phyloP scores from a whole-genome alignment of 768 basidiomycete genomes.

The Mycena venus region DNA sequence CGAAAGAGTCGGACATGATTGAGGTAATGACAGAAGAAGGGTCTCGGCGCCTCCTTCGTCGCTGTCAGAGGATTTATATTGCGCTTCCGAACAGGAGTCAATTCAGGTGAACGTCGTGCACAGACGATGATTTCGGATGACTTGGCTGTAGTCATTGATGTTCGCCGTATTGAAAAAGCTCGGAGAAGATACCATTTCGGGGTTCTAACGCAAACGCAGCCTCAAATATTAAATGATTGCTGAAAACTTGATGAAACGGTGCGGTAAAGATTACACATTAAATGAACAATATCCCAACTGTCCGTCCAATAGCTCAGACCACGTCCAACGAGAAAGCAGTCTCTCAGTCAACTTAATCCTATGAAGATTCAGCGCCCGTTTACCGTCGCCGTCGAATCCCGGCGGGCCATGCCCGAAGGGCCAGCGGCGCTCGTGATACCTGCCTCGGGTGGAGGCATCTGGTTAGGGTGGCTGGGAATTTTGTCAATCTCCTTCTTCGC shows the following conservation, averaged over 20 bases:
- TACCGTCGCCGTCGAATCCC: slow-evolving; percentile 80
- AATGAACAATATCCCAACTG: slow-evolving; percentile 25
- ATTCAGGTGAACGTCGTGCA: background rate
- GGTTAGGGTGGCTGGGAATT: slow-evolving; percentile 93
- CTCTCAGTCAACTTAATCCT: slow-evolving; percentile 1
- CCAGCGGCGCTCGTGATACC: slow-evolving; percentile 46
- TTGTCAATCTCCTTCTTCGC: slow-evolving; percentile 92
- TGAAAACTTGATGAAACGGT: background rate
- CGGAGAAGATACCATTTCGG: too few relatives aligned
- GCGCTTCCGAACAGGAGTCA: background rate
- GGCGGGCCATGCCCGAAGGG: slow-evolving; percentile 57
- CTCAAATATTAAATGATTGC: too few relatives aligned
- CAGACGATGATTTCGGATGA: slow-evolving; percentile 18
- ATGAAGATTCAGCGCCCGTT: slow-evolving; percentile 71
- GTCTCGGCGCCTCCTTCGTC: background rate
- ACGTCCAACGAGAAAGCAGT: slow-evolving; percentile 19
- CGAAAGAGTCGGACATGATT: background rate
- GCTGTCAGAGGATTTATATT: background rate
- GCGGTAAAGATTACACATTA: slow-evolving; percentile 33
- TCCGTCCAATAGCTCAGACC: slow-evolving; percentile 17
- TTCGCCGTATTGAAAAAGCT: too few relatives aligned
- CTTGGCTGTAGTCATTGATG: background rate
- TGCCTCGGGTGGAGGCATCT: slow-evolving; percentile 58
- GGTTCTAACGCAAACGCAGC: too few relatives aligned
- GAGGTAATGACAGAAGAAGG: background rate